Base-by-base conservation (phyloP, 768 basidiomycete genomes). In the Russula brevipes region DNA sequence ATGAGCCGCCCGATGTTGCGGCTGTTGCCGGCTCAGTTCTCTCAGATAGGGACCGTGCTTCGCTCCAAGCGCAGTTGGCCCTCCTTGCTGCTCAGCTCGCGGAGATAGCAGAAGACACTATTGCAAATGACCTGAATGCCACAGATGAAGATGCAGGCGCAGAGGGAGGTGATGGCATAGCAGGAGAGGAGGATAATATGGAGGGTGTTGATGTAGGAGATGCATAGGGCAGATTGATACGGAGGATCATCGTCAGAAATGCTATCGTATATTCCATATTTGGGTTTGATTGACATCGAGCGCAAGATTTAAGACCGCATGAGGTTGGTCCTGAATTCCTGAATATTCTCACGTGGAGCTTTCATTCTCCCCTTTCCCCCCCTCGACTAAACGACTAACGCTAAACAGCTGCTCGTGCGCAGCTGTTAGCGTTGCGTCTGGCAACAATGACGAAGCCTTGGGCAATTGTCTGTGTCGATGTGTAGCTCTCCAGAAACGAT, bases 41-140 rank as follows among this genome's bases (percentile, higher is more conserved):
- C 5, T 72, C 75, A 35, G 76, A 76, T 47, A 76, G 79, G 57
- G 77, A 81, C 51, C 80, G 89, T 17, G 87, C 88, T 41, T 82
- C 85, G 57, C 72, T 91, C 57, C 89, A 90, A 69, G 87, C 86
- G 0, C 87, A 87, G 66, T 77, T 91, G 49, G 88, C 85, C 3
- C 77, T 91, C 36, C 71, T 91, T 59, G 87, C 88, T 5, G 86
- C 85, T 0, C 89, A 91, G 69, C 71, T 91, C 31, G 81, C 82
- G 31, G 89, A 89, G 70, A 76, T 89, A 52, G 84, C 82, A 14
- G 81, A 83, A 56, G 75, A 69, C 30, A 61, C 65, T 49, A 44
- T 62, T 44, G 46, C 51, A 33, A 61, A 53, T 41, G 63, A 65
- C 51, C 54, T 64, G 46, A 67, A 68, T 54, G 64, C 30, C 41